Conservation (phyloP, 495 filamentous ascomycete species). For the Pseudoneurospora amorphoporcata region DNA sequence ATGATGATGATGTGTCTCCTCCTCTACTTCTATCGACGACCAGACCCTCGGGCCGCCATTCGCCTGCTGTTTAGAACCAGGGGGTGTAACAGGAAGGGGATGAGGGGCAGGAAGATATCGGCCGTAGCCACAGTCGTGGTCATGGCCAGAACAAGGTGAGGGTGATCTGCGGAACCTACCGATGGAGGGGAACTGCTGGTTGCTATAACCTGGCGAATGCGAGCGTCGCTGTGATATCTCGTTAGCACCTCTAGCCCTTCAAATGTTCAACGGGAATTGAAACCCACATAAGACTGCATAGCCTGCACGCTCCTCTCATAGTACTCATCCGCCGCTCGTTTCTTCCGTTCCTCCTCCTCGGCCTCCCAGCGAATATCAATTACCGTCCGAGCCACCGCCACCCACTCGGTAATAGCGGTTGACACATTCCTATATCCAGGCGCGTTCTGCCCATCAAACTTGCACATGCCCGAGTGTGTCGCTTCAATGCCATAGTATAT, state of each 20-base stretch:
- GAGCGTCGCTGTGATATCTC: neutral
- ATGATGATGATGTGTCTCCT: neutral
- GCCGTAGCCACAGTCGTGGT: neutral
- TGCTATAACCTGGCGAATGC: conserved; percentile 2
- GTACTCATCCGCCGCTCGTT: conserved; percentile 30
- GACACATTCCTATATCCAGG: conserved; percentile 68
- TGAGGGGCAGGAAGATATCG: neutral
- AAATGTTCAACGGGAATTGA: neutral
- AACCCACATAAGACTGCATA: conserved; percentile 31
- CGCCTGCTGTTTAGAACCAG: neutral
- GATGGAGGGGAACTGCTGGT: conserved; percentile 4
- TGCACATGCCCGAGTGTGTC: conserved; percentile 82
- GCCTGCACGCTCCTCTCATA: conserved; percentile 20
- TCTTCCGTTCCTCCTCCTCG: conserved; percentile 46
- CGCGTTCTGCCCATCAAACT: conserved; percentile 61
- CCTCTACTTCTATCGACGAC: conserved; percentile 3
- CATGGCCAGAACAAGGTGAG: neutral
- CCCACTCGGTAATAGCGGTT: conserved; percentile 61
- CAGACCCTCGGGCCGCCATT: neutral
- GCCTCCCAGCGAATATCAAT: conserved; percentile 54
- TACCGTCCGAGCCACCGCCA: conserved; percentile 44
- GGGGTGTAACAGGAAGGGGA: neutral
- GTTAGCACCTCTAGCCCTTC: neutral
- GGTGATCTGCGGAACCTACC: conserved; percentile 13
- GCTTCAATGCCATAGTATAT: conserved; percentile 71